Evolutionary conservation across 2,329 filamentous ascomycete species (phyloP), one percentile per base, ranked within the genome.

Genomic region (Neocucurbitaria cava): DNA sequence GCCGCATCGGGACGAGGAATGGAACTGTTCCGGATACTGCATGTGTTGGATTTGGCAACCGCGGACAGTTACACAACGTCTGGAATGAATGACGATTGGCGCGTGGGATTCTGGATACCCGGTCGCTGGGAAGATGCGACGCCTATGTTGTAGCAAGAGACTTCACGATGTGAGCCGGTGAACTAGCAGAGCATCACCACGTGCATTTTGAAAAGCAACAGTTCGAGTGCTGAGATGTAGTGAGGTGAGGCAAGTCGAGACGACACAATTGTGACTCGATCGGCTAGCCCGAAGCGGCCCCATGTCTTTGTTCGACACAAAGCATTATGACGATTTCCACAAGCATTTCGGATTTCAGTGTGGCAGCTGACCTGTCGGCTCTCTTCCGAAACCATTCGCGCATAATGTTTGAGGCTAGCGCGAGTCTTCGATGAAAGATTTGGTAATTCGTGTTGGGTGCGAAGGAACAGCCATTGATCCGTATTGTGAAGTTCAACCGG

Each of bases 321-420:
- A 46, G 44, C 28, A 41, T 42, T 38, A 42, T 28, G 47, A 30
- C 28, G 26, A 41, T 24, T 8, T 10, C 26, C 21, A 41, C 24
- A 15, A 23, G n/a, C n/a, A 47, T 8, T 18, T 18, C 33, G 3
- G 20, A 17, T 18, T 7, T 13, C 17, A 24, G 18, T 28, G 11
- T 28, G 33, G 28, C 52, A 50, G 35, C 42, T 55, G 52, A 50
- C 46, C 47, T 50, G 36, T 50, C 42, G 36, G 36, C 21, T 46
- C n/a, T 6, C 43, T 50, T 47, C 42, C 38, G 47, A 48, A 13
- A 40, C 36, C 46, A 43, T 46, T 54, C 30, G 46, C 44, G 43
- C 41, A 30, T n/a, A 30, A 31, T 41, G 28, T 40, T 31, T 23
- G 17, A 28, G 36, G 20, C 33, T 24, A 46, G 44, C 18, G 30